Percentiles rank a stretch among this genome's conserved stretches.
These are phyloP conservation scores for Pichia sp. DNA, from an alignment of 1,139 yeast species.

Conservation along the genomic window DNA sequence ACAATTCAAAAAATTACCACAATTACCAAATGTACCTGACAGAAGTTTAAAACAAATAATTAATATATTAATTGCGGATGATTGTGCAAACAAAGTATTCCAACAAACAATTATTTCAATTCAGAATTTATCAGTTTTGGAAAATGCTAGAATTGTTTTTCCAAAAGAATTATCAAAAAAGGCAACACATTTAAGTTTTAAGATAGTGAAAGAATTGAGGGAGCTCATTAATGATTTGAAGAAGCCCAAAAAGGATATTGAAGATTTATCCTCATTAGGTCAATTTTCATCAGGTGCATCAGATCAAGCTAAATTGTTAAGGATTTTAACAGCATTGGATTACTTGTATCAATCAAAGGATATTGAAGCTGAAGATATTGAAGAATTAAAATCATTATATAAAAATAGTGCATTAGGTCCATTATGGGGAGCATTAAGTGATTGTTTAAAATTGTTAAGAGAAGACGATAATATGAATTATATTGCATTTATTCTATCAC, in stretches of 20 bases:
- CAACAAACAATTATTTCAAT: slow-evolving; percentile 79
- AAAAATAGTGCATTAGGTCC: slow-evolving; percentile 65
- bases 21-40: slow-evolving; percentile 62
- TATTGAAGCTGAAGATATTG: slow-evolving; percentile 32
- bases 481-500: slow-evolving; percentile 77
- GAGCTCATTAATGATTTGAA: slow-evolving; percentile 43
- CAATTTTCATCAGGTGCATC: slow-evolving; percentile 78
- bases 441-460: slow-evolving; percentile 59
- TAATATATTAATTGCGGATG: slow-evolving; percentile 71
- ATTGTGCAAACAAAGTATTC: slow-evolving; percentile 80
- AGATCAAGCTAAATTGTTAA: slow-evolving; percentile 77
- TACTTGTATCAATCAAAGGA: slow-evolving; percentile 56
- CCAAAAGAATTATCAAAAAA: slow-evolving; percentile 61
- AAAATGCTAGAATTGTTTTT: slow-evolving; percentile 59
- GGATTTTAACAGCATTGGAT: slow-evolving; percentile 85
- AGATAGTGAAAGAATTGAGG: slow-evolving; percentile 52
- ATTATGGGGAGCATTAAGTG: slow-evolving; percentile 84
- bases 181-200: slow-evolving; percentile 57
- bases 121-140: slow-evolving; percentile 65
- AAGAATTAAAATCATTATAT: slow-evolving; percentile 55
- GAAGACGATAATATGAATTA: slow-evolving; percentile 44
- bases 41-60: slow-evolving; percentile 58
- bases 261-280: slow-evolving; percentile 39
- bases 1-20: slow-evolving; percentile 21
- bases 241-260: slow-evolving; percentile 4